Percentiles rank a stretch among this genome's conserved stretches.
Conservation (phyloP, 768 basidiomycete species). For the Leccinum variicolor region DNA sequence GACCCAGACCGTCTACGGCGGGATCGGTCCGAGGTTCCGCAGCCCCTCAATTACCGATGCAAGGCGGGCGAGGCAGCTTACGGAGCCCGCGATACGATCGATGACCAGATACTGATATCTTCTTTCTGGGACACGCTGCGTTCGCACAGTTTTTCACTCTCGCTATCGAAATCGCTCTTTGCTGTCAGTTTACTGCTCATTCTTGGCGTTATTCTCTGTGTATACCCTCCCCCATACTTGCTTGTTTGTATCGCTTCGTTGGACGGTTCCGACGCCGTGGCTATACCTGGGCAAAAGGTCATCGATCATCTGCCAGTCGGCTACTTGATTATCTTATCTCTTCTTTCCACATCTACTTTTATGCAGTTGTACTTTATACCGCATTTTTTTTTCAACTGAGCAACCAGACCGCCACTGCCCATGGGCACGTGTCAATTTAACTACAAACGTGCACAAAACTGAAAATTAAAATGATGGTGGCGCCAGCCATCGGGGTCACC, state of each 20-base stretch:
- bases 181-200: background rate
- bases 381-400: conserved; percentile 9
- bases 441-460: background rate
- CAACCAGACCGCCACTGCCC: background rate
- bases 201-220: conserved; percentile 1
- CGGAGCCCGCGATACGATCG: conserved; percentile 13
- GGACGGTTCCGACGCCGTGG: background rate
- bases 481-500: background rate
- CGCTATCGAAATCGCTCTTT: conserved; percentile 1
- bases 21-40: conserved; percentile 20
- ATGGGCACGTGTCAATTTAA: background rate
- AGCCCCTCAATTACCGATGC: conserved; percentile 29
- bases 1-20: conserved; percentile 22
- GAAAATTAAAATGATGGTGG: conserved; percentile 8
- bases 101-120: background rate
- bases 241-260: background rate
- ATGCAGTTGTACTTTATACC: conserved; percentile 14
- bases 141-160: conserved; percentile 4
- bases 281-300: background rate
- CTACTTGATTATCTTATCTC: background rate
- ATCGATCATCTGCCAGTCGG: conserved; percentile 1
- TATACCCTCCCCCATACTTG: conserved; percentile 14
- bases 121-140: conserved; percentile 21
- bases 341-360: conserved; percentile 1
- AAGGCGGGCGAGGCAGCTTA: conserved; percentile 25